Percentiles rank a stretch among this genome's conserved stretches.
phyloP scores from a whole-genome alignment of 805 yeast species.

The Candida krabiensis region DNA sequence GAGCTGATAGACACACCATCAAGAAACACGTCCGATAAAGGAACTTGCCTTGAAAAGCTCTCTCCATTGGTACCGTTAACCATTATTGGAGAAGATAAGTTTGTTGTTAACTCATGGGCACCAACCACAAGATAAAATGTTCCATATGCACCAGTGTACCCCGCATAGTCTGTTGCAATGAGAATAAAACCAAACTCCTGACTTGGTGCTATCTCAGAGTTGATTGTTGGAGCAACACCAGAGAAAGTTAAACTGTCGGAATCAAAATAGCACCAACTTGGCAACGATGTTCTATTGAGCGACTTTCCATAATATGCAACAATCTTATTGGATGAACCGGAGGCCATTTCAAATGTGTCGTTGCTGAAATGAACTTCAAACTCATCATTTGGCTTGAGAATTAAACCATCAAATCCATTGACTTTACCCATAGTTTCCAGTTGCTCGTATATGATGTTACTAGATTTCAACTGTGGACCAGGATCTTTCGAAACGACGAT shows the following conservation, averaged over 20 bases:
- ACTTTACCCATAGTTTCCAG: constrained; percentile 68
- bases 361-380: constrained; percentile 66
- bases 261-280: constrained; percentile 84
- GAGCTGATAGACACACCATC: constrained; percentile 54
- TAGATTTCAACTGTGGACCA: constrained; percentile 50
- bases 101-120: constrained; percentile 78
- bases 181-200: constrained; percentile 64
- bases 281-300: constrained; percentile 82
- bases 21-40: constrained; percentile 59
- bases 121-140: constrained; percentile 78
- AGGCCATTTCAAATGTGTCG: constrained; percentile 52
- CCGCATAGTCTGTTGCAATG: constrained; percentile 76
- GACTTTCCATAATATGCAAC: constrained; percentile 78
- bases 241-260: constrained; percentile 60
- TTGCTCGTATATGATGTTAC: constrained; percentile 46
- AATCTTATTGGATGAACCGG: constrained; percentile 47
- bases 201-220: constrained; percentile 88
- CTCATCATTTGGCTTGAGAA: constrained; percentile 65
- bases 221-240: constrained; percentile 87
- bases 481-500: constrained; percentile 60
- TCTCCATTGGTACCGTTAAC: constrained; percentile 70
- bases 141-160: constrained; percentile 70
- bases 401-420: constrained; percentile 73
- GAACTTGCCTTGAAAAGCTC: constrained; percentile 54
- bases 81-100: constrained; percentile 52